phyloP scores from a whole-genome alignment of 768 basidiomycete genomes.

The Lepiota brunneoincarnata region DNA sequence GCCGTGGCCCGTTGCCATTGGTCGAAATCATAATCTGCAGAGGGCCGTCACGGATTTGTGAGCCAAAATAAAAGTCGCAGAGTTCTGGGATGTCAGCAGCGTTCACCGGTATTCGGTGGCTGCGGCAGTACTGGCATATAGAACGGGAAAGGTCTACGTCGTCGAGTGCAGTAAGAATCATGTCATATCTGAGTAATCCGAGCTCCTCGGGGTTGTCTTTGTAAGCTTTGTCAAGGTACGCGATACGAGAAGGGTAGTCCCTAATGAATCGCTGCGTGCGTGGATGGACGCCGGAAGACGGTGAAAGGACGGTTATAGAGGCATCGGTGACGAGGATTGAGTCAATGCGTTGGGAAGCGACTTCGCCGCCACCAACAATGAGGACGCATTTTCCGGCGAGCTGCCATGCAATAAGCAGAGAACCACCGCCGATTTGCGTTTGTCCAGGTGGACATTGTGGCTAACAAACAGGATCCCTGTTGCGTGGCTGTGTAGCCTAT shows the following conservation, averaged over 20 bases:
- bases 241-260: conserved; percentile 49
- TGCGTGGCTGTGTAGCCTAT: conserved; percentile 6
- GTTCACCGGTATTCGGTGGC: conserved; percentile 80
- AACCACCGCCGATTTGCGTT: conserved; percentile 56
- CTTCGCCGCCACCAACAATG: conserved; percentile 90
- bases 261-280: conserved; percentile 55
- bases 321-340: conserved; percentile 83
- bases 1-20: conserved; percentile 87
- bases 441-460: conserved; percentile 1
- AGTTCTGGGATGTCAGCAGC: conserved; percentile 94
- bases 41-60: conserved; percentile 86
- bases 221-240: conserved; percentile 71
- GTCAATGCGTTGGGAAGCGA: conserved; percentile 85
- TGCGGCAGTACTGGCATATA: conserved; percentile 72
- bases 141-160: conserved; percentile 66
- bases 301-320: conserved; percentile 73
- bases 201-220: conserved; percentile 48
- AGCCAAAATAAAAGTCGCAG: conserved; percentile 99
- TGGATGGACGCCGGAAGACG: conserved; percentile 60
- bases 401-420: conserved; percentile 92
- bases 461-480: background rate
- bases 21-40: conserved; percentile 96
- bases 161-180: conserved; percentile 94
- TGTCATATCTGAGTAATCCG: conserved; percentile 51
- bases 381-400: conserved; percentile 81